phyloP scores from a whole-genome alignment of 306 rosid genomes.

The Ormosia semicastrata region DNA sequence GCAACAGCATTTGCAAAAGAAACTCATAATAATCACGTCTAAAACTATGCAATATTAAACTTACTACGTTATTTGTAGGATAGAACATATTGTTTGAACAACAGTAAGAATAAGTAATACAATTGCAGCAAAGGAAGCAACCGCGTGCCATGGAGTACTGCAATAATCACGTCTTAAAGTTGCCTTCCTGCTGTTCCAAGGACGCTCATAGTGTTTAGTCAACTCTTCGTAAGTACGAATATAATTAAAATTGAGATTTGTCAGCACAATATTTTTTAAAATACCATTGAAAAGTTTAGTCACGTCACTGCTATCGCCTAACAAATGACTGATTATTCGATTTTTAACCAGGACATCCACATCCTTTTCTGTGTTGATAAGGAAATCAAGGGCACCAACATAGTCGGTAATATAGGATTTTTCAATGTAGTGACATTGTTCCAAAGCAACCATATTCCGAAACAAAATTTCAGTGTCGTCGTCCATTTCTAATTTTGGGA shows the following conservation, averaged over 20 bases:
- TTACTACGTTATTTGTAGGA: not conserved
- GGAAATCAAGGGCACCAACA: not conserved
- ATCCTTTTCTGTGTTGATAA: not conserved
- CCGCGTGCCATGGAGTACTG: not conserved
- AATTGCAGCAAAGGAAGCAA: not conserved
- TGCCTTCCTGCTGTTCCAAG: not conserved
- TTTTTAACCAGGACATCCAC: conserved; percentile 12
- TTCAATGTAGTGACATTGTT: not conserved
- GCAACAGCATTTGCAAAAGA: not conserved
- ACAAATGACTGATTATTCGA: not conserved
- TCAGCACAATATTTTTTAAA: too few relatives aligned
- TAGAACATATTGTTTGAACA: not conserved
- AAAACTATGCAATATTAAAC: not conserved
- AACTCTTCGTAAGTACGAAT: not conserved
- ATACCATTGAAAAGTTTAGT: not conserved
- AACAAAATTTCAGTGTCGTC: fast-evolving
- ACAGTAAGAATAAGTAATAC: not conserved
- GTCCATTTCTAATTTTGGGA: fast-evolving
- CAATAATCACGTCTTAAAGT: not conserved
- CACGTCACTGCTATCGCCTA: not conserved
- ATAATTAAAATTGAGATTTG: not conserved
- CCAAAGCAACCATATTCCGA: conserved; percentile 4
- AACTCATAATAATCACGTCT: not conserved
- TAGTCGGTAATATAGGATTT: not conserved
- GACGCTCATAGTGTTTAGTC: not conserved